A percentile compares a stretch with the other conserved stretches of the same genome.
phyloP scores from a whole-genome alignment of 1,284 basidiomycete species.

The Cutaneotrichosporon cavernicola region DNA sequence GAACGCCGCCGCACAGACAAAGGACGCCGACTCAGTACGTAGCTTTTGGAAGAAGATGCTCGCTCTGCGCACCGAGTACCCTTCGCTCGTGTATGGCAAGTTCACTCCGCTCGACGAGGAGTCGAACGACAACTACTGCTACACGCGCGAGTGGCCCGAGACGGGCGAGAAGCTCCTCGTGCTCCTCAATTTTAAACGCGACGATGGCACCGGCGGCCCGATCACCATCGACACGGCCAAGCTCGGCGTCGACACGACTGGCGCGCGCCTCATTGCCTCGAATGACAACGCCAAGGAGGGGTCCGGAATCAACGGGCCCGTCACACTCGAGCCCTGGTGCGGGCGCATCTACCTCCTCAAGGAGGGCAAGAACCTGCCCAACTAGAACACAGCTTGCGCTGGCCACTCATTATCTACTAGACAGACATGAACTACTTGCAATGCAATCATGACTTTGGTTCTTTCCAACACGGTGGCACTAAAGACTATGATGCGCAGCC shows the following conservation, averaged over 20 bases:
- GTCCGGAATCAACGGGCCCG: conserved; percentile 17
- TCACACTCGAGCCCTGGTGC: conserved; percentile 30
- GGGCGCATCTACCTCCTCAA: conserved; percentile 36
- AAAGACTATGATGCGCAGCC: too few relatives aligned
- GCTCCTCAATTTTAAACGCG: conserved; percentile 58
- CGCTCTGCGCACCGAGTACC: conserved; percentile 61
- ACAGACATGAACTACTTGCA: too few relatives aligned
- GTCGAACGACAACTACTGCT: conserved; percentile 60
- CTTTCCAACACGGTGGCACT: too few relatives aligned
- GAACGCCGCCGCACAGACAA: conserved; percentile 61
- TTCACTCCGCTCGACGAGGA: conserved; percentile 55
- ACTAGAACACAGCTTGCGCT: background rate
- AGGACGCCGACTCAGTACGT: conserved; percentile 59
- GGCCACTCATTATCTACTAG: too few relatives aligned
- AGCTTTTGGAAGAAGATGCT: conserved; percentile 64
- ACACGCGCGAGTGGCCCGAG: conserved; percentile 52
- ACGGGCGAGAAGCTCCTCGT: conserved; percentile 53
- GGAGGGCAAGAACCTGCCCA: conserved; percentile 9
- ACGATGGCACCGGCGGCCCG: conserved; percentile 24
- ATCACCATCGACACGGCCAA: conserved; percentile 13
- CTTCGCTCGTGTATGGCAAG: conserved; percentile 57
- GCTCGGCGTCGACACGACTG: conserved; percentile 26
- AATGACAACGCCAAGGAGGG: conserved; percentile 29
- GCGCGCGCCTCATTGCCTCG: conserved; percentile 31
- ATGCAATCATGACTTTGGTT: too few relatives aligned